Evolutionary conservation across 164 flowering plant species (phyloP).

Genomic region (Tetrastigma voinierianum): DNA sequence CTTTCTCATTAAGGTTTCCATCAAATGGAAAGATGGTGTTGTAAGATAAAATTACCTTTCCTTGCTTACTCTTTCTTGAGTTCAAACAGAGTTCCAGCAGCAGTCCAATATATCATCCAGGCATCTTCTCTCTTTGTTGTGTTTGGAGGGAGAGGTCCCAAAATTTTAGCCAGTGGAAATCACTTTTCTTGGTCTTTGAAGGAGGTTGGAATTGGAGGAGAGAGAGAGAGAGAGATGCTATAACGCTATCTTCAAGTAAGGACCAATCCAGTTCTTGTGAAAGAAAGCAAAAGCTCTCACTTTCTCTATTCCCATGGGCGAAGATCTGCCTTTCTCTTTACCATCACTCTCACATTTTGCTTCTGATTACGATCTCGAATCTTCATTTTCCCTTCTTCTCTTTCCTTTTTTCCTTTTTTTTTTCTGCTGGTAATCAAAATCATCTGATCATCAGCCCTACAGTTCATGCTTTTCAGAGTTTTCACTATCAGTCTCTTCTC

Average conservation of each 20-base stretch:
- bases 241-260: too few species aligned
- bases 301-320: slow-evolving; percentile 49
- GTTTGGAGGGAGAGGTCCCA: too few species aligned
- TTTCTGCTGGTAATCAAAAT: slow-evolving; percentile 16
- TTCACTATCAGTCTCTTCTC: background rate
- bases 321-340: slow-evolving; percentile 35
- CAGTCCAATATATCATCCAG: too few species aligned
- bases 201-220: slow-evolving; percentile 2
- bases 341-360: slow-evolving; percentile 26
- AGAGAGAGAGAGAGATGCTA: background rate
- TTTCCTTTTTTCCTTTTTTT: slow-evolving; percentile 2
- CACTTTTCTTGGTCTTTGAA: too few species aligned
- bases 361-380: slow-evolving; percentile 29
- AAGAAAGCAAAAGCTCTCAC: slow-evolving; percentile 30
- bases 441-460: slow-evolving; percentile 22
- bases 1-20: too few species aligned
- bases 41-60: too few species aligned
- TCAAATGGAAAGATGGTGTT: too few species aligned
- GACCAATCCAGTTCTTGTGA: background rate
- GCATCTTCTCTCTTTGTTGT: too few species aligned
- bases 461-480: slow-evolving; percentile 15
- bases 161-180: too few species aligned
- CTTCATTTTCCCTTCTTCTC: slow-evolving; percentile 12
- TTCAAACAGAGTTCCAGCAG: too few species aligned
- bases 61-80: too few species aligned